Conservation (phyloP, 1,139 yeast genomes). For the Pichia sp. region DNA sequence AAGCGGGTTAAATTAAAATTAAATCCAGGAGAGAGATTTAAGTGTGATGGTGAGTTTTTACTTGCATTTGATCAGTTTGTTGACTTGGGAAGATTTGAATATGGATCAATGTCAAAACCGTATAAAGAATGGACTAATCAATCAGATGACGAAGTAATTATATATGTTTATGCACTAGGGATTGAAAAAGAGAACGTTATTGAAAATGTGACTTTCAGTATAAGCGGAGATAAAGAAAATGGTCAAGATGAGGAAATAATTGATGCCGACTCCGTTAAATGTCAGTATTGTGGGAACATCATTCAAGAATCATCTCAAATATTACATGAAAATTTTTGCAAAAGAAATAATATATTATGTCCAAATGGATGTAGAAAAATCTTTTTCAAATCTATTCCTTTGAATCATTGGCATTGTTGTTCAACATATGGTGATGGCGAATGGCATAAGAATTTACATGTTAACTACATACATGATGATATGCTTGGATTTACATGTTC, state of each 20-base stretch:
- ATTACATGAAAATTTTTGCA: conserved; percentile 57
- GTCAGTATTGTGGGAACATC: conserved; percentile 45
- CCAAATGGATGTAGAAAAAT: conserved; percentile 45
- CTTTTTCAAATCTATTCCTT: conserved; percentile 45
- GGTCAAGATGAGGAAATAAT: conserved; percentile 8
- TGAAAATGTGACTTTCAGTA: not conserved
- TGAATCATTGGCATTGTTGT: conserved; percentile 66
- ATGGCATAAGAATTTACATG: conserved; percentile 34
- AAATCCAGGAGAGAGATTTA: conserved; percentile 10
- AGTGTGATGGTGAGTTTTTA: conserved; percentile 20
- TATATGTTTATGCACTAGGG: conserved; percentile 10
- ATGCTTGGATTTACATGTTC: conserved; percentile 26
- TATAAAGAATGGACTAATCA: conserved; percentile 10
- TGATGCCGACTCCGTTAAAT: conserved; percentile 24
- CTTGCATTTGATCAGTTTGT: conserved; percentile 22
- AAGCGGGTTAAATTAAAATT: conserved; percentile 6
- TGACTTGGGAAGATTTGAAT: conserved; percentile 18
- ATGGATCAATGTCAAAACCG: conserved; percentile 20
- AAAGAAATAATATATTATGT: conserved; percentile 50
- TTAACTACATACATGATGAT: conserved; percentile 35
- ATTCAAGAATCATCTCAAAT: conserved; percentile 38
- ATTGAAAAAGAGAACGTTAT: not conserved
- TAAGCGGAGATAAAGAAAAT: conserved; percentile 1
- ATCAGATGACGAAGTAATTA: conserved; percentile 1
- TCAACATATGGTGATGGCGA: conserved; percentile 31